Base-by-base conservation (phyloP, 176 grass and related monocot genomes). In the Elymus sibiricus region DNA sequence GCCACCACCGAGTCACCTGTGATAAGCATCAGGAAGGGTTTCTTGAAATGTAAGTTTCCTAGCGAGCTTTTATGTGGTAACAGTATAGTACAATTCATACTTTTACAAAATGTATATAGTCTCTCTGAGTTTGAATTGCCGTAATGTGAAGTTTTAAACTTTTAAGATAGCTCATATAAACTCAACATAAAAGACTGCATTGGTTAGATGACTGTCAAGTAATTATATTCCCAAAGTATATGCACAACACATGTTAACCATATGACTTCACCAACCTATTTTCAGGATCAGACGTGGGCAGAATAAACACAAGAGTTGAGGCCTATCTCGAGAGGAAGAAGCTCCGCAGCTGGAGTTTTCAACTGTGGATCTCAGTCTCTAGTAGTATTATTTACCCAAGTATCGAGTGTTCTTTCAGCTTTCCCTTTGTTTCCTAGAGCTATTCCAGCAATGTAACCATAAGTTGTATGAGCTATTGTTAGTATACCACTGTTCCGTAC, bases 1-100 rank as follows among this genome's bases (percentile, higher is more conserved):
- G 35, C 69, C 69, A 24, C 85, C 89, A 31, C 31, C 49, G 3
- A 62, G 27, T 77, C 76, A 84, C n/a, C 81, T 80, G n/a, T 64
- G 75, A 8, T 91, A 61, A 87, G 81, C n/a, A 70, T 70, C 68
- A 32, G 16, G 0, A 51, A 0, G 1, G 4, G 4, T 11, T 64
- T 80, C n/a, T 61, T 44, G 0, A 84, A 83, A 61, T 75, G 85
- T 90, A 90, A 74, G 89, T 77, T 77, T 62, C 66, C 76, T 68
- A 16, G 43, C n/a, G 40, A 0, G n/a, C 2, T 55, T 51, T 78
- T 69, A 56, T 78, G 4, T 42, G 1, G 42, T 28, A 61, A 62
- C 11, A 82, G 29, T 35, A 42, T 21, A 58, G 19, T 53, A 78
- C n/a, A 2, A 67, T 66, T 10, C 15, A 7, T 34, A 80, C 7